phyloP scores from a whole-genome alignment of 2,329 filamentous ascomycete species.

The Dactylellina sp. region DNA sequence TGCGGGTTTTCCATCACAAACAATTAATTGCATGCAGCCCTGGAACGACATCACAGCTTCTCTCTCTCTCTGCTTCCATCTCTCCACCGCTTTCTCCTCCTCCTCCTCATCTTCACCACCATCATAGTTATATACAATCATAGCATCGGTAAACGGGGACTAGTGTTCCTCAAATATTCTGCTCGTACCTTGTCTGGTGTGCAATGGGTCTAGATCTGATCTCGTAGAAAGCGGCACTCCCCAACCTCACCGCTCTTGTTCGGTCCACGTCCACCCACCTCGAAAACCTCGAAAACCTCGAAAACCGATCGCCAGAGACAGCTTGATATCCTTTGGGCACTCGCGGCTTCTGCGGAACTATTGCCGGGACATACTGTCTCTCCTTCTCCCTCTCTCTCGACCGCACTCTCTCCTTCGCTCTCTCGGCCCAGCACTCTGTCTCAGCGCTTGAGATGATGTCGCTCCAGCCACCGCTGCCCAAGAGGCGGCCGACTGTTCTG shows the following conservation, averaged over 20 bases:
- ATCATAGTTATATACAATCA: background rate
- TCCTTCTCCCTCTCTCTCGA: conserved; percentile 4
- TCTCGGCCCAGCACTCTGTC: background rate
- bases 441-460: conserved; percentile 49
- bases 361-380: conserved; percentile 25
- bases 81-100: no score
- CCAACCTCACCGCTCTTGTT: conserved; percentile 28
- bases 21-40: no score
- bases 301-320: background rate
- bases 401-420: conserved; percentile 5
- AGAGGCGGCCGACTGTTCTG: conserved; percentile 73
- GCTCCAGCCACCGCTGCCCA: conserved; percentile 62
- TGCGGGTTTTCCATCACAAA: conserved; percentile 15
- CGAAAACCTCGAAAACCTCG: background rate
- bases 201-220: conserved; percentile 25
- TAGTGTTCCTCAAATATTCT: no score
- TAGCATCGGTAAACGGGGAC: background rate
- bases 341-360: background rate
- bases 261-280: conserved; percentile 5
- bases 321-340: no score
- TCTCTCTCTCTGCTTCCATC: background rate
- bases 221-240: conserved; percentile 14
- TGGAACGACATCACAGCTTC: conserved; percentile 14
- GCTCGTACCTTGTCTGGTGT: background rate
- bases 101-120: conserved; percentile 11